A percentile compares a stretch with the other conserved stretches of the same genome.
Evolutionary conservation across 2,329 filamentous ascomycete species (phyloP).

Genomic region (Alternaria brassicicola): DNA sequence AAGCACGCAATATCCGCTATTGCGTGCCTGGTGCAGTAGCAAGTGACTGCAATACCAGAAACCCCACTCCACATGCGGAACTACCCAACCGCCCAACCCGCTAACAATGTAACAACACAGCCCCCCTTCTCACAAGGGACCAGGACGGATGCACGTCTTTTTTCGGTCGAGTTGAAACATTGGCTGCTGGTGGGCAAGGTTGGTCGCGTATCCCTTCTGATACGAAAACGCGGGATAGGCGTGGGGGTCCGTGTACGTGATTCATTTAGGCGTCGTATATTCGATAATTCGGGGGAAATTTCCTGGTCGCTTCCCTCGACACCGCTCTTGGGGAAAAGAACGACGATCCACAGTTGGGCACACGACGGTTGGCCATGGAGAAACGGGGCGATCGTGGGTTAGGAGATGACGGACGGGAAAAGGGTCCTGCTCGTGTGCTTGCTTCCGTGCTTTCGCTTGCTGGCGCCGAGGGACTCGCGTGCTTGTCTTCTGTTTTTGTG

Average conservation of each 20-base stretch:
- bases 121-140: background rate
- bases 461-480: slow-evolving; percentile 27
- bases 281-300: slow-evolving; percentile 17
- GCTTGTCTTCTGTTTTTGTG: slow-evolving; percentile 9
- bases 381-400: slow-evolving; percentile 15
- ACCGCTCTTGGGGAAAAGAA: background rate
- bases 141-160: slow-evolving; percentile 9
- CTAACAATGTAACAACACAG: slow-evolving; percentile 10
- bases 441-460: slow-evolving; percentile 5
- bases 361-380: slow-evolving; percentile 14
- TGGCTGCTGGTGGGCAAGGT: slow-evolving; percentile 7
- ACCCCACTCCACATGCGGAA: slow-evolving; percentile 12
- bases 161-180: slow-evolving; percentile 13
- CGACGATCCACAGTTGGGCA: slow-evolving; percentile 24
- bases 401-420: slow-evolving; percentile 12
- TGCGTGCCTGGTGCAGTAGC: background rate
- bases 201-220: slow-evolving; percentile 22
- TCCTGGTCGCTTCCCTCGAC: background rate
- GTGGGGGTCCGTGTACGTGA: slow-evolving; percentile 39
- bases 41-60: background rate
- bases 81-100: slow-evolving; percentile 20
- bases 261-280: slow-evolving; percentile 35
- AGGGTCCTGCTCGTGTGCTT: slow-evolving; percentile 34
- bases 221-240: slow-evolving; percentile 26
- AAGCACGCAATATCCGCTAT: slow-evolving; percentile 10